phyloP scores from a whole-genome alignment of 352 stramenopile genomes.

The Pythium vanterpoolii region DNA sequence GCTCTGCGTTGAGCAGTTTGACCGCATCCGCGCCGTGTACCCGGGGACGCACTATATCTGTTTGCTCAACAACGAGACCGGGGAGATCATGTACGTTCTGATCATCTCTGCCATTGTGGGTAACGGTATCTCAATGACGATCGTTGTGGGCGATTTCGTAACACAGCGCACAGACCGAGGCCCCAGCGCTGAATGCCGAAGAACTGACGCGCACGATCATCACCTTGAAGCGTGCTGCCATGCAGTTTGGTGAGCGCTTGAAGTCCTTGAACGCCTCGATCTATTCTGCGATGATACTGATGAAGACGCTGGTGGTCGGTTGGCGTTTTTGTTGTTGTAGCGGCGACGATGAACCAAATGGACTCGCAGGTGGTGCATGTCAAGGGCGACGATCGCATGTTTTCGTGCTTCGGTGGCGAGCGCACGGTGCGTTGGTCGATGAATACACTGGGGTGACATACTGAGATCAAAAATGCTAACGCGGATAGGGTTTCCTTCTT shows the following conservation, averaged over 20 bases:
- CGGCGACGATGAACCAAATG: constrained; percentile 75
- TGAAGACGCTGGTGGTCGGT: neutral
- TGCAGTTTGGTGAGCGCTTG: constrained; percentile 66
- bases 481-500: neutral
- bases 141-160: neutral
- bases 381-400: constrained; percentile 78
- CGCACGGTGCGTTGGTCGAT: constrained; percentile 46
- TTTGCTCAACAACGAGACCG: constrained; percentile 67
- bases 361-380: constrained; percentile 83
- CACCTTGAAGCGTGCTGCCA: constrained; percentile 69
- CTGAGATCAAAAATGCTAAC: neutral
- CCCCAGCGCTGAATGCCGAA: constrained; percentile 60
- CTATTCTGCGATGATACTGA: neutral
- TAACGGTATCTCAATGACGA: neutral
- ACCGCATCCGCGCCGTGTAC: constrained; percentile 67
- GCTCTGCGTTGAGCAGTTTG: constrained; percentile 75
- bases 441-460: neutral
- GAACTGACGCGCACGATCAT: constrained; percentile 78
- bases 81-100: constrained; percentile 71
- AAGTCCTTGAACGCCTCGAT: neutral
- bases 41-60: constrained; percentile 80
- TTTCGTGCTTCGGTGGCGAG: constrained; percentile 78
- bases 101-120: neutral
- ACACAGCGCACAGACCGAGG: constrained; percentile 65
- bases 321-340: constrained; percentile 23